Conservation (phyloP, 192 early-diverging fungal genomes). For the Podochytrium sp. region DNA sequence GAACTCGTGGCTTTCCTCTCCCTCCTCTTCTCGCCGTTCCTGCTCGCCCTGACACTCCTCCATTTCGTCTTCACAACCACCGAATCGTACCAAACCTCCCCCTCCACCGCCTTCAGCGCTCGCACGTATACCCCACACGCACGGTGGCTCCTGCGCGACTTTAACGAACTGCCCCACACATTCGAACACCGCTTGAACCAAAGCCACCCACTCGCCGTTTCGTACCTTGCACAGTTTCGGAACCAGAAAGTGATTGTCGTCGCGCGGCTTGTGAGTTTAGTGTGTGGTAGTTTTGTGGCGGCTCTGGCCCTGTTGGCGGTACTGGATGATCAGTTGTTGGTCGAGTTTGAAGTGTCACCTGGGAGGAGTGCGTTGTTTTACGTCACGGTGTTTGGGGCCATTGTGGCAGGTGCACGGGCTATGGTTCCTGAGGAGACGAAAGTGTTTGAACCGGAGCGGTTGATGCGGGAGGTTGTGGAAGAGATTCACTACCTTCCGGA, state of each 20-base stretch:
- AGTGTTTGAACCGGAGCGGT: conserved; percentile 79
- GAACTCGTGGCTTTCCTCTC: conserved; percentile 86
- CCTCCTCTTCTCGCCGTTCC: conserved; percentile 84
- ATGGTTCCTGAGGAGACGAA: conserved; percentile 82
- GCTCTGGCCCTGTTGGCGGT: conserved; percentile 81
- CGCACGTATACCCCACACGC: conserved; percentile 87
- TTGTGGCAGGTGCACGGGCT: conserved; percentile 78
- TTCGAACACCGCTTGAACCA: conserved; percentile 77
- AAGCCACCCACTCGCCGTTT: conserved; percentile 73
- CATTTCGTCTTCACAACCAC: conserved; percentile 80
- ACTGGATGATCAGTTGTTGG: conserved; percentile 84
- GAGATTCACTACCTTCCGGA: conserved; percentile 90
- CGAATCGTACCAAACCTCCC: conserved; percentile 65
- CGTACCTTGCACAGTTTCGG: conserved; percentile 91
- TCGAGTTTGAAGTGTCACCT: conserved; percentile 90
- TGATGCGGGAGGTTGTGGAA: conserved; percentile 78
- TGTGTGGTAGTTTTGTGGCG: conserved; percentile 87
- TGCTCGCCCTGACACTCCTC: conserved; percentile 77
- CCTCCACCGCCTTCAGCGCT: conserved; percentile 75
- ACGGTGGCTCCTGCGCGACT: conserved; percentile 93
- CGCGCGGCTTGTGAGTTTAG: conserved; percentile 86
- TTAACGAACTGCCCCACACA: conserved; percentile 94
- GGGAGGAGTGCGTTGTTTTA: conserved; percentile 92
- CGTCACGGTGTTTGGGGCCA: conserved; percentile 83
- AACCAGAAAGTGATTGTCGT: conserved; percentile 78